Evolutionary conservation across 768 basidiomycete species (phyloP).

Genomic region (Kwoniella bestiolae): DNA sequence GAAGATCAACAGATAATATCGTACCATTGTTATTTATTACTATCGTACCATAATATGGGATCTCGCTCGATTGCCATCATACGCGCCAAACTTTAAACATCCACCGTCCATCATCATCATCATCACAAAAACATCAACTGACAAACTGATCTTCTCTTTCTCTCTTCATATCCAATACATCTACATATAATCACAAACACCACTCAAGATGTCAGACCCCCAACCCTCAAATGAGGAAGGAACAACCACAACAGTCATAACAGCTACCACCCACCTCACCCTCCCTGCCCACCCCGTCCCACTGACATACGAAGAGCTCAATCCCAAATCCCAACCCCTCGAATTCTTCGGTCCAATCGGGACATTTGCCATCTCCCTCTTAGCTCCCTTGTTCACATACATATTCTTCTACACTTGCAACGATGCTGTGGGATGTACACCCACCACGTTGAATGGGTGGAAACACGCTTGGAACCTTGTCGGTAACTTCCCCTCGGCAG

Average conservation of each 20-base stretch:
- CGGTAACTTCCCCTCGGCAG: constrained; percentile 35
- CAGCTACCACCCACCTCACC: constrained; percentile 49
- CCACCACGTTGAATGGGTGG: constrained; percentile 35
- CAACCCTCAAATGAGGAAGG: constrained; percentile 24
- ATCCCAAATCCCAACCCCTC: constrained; percentile 41
- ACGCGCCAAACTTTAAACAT: constrained; percentile 2
- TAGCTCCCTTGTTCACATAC: constrained; percentile 50
- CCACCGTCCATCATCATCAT: background rate
- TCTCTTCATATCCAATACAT: background rate
- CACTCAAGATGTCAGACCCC: constrained; percentile 8
- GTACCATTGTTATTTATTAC: background rate
- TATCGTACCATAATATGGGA: constrained; percentile 12
- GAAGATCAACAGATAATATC: background rate
- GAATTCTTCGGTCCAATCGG: constrained; percentile 57
- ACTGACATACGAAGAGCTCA: constrained; percentile 52
- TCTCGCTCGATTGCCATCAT: constrained; percentile 3
- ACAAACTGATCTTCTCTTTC: constrained; percentile 7
- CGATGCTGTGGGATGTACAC: constrained; percentile 54
- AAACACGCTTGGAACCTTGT: constrained; percentile 25
- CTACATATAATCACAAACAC: background rate
- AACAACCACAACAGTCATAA: constrained; percentile 48
- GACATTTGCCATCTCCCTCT: constrained; percentile 38
- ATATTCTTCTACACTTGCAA: constrained; percentile 54
- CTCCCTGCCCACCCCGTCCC: constrained; percentile 51
- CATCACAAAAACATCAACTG: background rate